Evolutionary conservation across 2,329 filamentous ascomycete species (phyloP), one percentile per base, ranked within the genome.

Genomic region (Diaporthe ilicicola): DNA sequence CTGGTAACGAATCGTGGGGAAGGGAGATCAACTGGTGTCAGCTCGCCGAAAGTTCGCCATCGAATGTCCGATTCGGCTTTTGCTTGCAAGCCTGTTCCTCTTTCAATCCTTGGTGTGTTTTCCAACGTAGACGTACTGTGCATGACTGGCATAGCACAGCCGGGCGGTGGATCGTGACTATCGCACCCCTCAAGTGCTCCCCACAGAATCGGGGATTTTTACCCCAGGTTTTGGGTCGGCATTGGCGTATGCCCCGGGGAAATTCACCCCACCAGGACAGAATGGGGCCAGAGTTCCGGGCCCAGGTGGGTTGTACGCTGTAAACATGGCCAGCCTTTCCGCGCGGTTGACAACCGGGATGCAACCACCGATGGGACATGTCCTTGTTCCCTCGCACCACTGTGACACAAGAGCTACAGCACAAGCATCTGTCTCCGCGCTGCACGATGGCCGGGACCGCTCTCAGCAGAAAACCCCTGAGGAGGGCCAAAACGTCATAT

Each of bases 191-290:
- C 27, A n/a, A n/a, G n/a, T n/a, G 12, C 27, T 13, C 32, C 42
- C 59, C 59, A 42, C 59, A 64, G 42, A 37, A n/a, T 50, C 59
- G 59, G 59, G 15, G 37, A 64, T 64, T 44, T 64, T 64, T 64
- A 64, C 59, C 59, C 59, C 59, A 50, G 59, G n/a, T 64, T 64
- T 64, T 6, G 39, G 44, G 59, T 34, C 29, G 12, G 29, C 39
- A 27, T 4, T 50, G 59, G 42, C 22, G 12, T 42, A 42, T 62
- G 59, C 59, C 44, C 17, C 59, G 59, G 59, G 59, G 59, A 27
- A 64, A 64, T 50, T 64, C 42, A 37, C 59, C 59, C 13, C 29
- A 50, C 50, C 59, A 17, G 59, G 42, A 19, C 44, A 50, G 44
- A 37, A 64, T 10, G 13, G 44, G 44, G 29, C 59, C 59, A 50